Conservation (phyloP, 148 eudicot species). For the Rhododendron kiyosumense region DNA sequence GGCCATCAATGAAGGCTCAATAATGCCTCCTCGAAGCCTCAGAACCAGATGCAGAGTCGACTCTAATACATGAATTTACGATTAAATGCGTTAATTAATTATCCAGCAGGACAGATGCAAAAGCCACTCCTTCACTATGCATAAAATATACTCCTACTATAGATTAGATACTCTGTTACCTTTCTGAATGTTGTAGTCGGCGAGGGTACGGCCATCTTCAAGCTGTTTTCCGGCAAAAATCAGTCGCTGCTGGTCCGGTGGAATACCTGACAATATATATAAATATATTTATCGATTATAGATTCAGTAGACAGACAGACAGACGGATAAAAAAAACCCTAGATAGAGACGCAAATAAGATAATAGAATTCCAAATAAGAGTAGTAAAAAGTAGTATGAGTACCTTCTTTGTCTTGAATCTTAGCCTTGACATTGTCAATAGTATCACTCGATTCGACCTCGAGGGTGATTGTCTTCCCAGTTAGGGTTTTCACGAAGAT, state of each 20-base stretch:
- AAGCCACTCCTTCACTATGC: neutral
- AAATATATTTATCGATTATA: neutral
- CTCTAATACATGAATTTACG: slow-evolving; percentile 4
- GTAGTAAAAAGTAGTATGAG: neutral
- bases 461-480: slow-evolving; percentile 27
- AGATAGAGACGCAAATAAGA: neutral
- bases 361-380: neutral
- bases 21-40: slow-evolving; percentile 29
- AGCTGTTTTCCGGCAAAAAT: slow-evolving; percentile 26
- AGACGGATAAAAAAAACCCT: neutral
- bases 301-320: neutral
- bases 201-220: slow-evolving; percentile 26
- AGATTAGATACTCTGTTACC: neutral
- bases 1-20: slow-evolving; percentile 29
- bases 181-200: slow-evolving; percentile 27
- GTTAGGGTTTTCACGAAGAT: slow-evolving; percentile 28
- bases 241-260: slow-evolving; percentile 25
- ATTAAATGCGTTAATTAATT: neutral
- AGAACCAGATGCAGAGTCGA: slow-evolving; percentile 27
- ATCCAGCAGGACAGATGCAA: too few relatives aligned
- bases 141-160: neutral
- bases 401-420: slow-evolving; percentile 27
- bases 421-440: slow-evolving; percentile 29
- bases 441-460: slow-evolving; percentile 26
- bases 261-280: slow-evolving; percentile 8